A percentile compares a stretch with the other conserved stretches of the same genome.
phyloP scores from a whole-genome alignment of 75 land plant species.

The Ceratopteris richardii region DNA sequence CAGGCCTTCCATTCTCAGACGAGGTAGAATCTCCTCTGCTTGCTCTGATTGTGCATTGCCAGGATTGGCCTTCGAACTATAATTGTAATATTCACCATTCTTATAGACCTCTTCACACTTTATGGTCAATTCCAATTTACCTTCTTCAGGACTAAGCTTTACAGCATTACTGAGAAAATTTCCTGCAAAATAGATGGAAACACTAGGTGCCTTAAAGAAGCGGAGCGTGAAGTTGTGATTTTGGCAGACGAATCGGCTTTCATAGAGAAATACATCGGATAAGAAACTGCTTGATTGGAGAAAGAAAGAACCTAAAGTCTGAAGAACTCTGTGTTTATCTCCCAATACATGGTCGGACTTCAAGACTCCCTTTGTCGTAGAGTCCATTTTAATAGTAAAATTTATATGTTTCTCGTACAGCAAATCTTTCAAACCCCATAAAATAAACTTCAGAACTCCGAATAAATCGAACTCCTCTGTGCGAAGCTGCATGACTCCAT shows the following conservation, averaged over 20 bases:
- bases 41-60: not conserved
- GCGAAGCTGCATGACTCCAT: constrained; percentile 28
- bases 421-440: constrained; percentile 39
- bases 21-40: not conserved
- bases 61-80: not conserved
- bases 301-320: constrained; percentile 43
- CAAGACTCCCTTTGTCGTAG: constrained; percentile 18
- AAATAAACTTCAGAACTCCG: constrained; percentile 26
- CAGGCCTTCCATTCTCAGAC: not conserved
- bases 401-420: constrained; percentile 24
- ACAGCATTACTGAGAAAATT: constrained; percentile 43
- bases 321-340: constrained; percentile 39
- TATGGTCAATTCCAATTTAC: constrained; percentile 26
- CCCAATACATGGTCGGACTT: constrained; percentile 22
- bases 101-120: constrained; percentile 24
- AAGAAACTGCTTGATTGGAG: too few species aligned
- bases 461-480: constrained; percentile 32
- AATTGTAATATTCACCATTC: constrained; percentile 1
- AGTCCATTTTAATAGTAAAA: constrained; percentile 30
- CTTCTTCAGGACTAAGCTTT: constrained; percentile 36
- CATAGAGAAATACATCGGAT: too few species aligned
- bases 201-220: too few species aligned
- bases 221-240: not conserved
- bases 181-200: constrained; percentile 11
- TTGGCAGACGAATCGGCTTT: too few species aligned